Base-by-base conservation (phyloP, 2,329 filamentous ascomycete species). In the Macrophomina tecta region DNA sequence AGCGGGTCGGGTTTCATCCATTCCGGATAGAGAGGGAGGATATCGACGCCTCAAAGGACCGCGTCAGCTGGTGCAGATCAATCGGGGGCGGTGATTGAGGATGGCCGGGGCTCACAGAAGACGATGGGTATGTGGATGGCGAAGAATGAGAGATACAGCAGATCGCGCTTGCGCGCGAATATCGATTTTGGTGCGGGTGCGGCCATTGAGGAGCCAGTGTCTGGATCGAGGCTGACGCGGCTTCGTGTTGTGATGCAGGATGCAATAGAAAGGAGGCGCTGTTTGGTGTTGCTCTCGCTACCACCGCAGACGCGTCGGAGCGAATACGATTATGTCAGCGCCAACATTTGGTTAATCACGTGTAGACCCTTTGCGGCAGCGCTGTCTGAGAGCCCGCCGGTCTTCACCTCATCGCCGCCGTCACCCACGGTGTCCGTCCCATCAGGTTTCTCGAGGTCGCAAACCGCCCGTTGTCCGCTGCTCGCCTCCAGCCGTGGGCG, bases 141-240 rank as follows among this genome's bases (percentile, higher is more conserved):
- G 77, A 91, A 91, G 80, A 90, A 90, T 46, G 83, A 70, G 5
- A 90, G 79, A 70, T 87, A 87, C 36, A 81, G 67, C 4, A 83
- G 68, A 66, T 85, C 83, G 23, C 75, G 75, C 73, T 82, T 83
- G 55, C 82, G 76, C 28, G 70, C 68, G 36, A 77, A 72, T 16
- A 80, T 76, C 1, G 73, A 72, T 3, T 66, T 64, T 23, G 51
- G 52, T 18, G 28, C 14, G 4, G 52, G 58, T 8, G n/a, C 40
- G 8, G 23, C 58, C 58, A 62, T 62, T 62, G 45, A 28, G 58
- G 8, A 5, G n/a, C 12, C 58, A 32, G 28, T 8, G 5, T 5
- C 7, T 32, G 58, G 45, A 23, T 5, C 1, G 56, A 49, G 30
- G 42, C 45, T 49, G 58, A 62, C 58, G 58, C 58, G 45, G 30